Percentiles rank a stretch among this genome's conserved stretches.
Evolutionary conservation across 1,284 basidiomycete genomes (phyloP).

Genomic region (Neotropicomus parvogracilis): DNA sequence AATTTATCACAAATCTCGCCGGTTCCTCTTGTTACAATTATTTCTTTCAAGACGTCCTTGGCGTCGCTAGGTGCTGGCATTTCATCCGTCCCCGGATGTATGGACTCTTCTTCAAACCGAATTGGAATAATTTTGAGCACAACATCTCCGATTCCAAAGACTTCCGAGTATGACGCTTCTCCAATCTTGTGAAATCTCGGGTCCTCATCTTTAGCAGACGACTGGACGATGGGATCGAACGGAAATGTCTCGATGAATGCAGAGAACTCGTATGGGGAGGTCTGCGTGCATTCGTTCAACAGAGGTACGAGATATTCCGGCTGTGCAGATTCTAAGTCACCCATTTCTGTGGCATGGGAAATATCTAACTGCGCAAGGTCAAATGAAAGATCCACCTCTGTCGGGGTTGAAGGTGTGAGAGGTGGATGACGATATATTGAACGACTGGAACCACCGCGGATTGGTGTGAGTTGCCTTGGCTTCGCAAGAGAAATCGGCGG

Average conservation of each 20-base stretch:
- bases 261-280: conserved; percentile 67
- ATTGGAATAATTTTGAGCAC: conserved; percentile 82
- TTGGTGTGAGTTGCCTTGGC: conserved; percentile 62
- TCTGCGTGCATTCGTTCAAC: conserved; percentile 64
- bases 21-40: conserved; percentile 81
- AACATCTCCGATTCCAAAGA: conserved; percentile 84
- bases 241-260: conserved; percentile 77
- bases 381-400: conserved; percentile 53
- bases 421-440: conserved; percentile 39
- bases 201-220: conserved; percentile 24
- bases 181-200: conserved; percentile 77
- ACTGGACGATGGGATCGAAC: conserved; percentile 56
- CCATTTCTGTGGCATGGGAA: conserved; percentile 23
- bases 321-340: conserved; percentile 13
- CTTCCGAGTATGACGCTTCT: conserved; percentile 96
- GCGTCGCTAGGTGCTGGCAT: conserved; percentile 66
- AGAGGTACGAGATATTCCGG: conserved; percentile 58
- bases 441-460: conserved; percentile 43
- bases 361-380: conserved; percentile 53
- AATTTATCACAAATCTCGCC: conserved; percentile 72
- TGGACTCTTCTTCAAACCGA: conserved; percentile 43
- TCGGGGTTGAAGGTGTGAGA: conserved; percentile 45
- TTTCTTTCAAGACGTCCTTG: conserved; percentile 81
- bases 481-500: conserved; percentile 36
- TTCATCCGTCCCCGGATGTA: conserved; percentile 37